A percentile compares a stretch with the other conserved stretches of the same genome.
Conservation (phyloP, 2,329 filamentous ascomycete species). For the Aureobasidium melanogenum region DNA sequence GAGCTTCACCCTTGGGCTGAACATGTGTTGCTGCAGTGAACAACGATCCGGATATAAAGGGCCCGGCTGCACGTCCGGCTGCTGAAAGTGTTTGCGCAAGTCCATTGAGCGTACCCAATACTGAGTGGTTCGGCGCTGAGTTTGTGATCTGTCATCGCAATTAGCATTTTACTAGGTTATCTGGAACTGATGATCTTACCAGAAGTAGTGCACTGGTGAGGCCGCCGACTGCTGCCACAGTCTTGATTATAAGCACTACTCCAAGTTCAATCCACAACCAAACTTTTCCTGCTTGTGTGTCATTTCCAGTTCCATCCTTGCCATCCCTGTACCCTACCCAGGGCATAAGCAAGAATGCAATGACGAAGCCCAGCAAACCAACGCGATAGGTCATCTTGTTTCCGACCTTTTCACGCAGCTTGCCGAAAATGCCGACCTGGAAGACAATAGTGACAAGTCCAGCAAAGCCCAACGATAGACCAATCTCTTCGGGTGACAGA, state of each 20-base stretch:
- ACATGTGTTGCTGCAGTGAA: conserved; percentile 72
- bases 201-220: conserved; percentile 81
- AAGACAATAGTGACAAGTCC: conserved; percentile 81
- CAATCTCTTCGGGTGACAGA: conserved; percentile 71
- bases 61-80: conserved; percentile 77
- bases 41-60: conserved; percentile 76
- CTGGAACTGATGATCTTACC: conserved; percentile 11
- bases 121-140: conserved; percentile 74
- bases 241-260: conserved; percentile 73
- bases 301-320: conserved; percentile 30
- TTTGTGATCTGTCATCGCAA: conserved; percentile 66
- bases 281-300: conserved; percentile 46
- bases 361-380: conserved; percentile 67
- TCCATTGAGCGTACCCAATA: conserved; percentile 83
- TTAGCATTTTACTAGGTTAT: conserved; percentile 35
- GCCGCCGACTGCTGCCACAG: conserved; percentile 79
- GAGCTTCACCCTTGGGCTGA: conserved; percentile 68
- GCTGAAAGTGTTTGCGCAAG: conserved; percentile 90
- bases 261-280: conserved; percentile 80
- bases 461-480: conserved; percentile 74
- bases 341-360: conserved; percentile 81
- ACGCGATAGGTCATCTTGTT: conserved; percentile 78
- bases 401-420: conserved; percentile 66
- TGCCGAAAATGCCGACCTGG: conserved; percentile 77
- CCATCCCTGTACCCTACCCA: conserved; percentile 72